phyloP scores from a whole-genome alignment of 305 asterid species.

The Fraxinus baroniana region DNA sequence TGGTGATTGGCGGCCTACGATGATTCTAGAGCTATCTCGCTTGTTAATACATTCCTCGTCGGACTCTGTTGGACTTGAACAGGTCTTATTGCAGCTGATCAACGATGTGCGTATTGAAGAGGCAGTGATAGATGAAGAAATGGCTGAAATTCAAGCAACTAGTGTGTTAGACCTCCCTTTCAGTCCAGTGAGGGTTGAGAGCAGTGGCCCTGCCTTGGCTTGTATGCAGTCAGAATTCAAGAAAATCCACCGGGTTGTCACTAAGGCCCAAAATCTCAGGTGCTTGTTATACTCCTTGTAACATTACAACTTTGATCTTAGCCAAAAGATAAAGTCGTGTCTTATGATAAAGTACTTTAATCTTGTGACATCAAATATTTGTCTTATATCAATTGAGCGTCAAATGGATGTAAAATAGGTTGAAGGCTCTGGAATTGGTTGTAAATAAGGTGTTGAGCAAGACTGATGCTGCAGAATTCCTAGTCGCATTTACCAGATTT shows the following conservation, averaged over 20 bases:
- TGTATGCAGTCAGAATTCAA: slow-evolving; percentile 50
- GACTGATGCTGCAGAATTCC: slow-evolving; percentile 79
- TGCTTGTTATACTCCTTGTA: slow-evolving; percentile 2
- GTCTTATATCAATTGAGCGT: neutral
- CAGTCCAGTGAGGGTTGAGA: slow-evolving; percentile 31
- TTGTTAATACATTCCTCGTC: slow-evolving; percentile 38
- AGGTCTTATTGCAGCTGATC: slow-evolving; percentile 50
- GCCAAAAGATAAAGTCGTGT: neutral
- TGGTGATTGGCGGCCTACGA: slow-evolving; percentile 94
- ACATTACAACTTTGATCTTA: neutral
- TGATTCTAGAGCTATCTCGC: slow-evolving; percentile 58
- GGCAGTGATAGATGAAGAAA: slow-evolving; percentile 83
- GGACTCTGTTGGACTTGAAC: slow-evolving; percentile 44
- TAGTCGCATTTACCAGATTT: slow-evolving; percentile 64
- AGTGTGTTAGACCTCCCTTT: slow-evolving; percentile 75
- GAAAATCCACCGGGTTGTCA: slow-evolving; percentile 62
- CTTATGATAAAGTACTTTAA: neutral
- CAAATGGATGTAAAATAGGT: slow-evolving; percentile 33
- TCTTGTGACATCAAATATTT: neutral
- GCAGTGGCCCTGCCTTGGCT: slow-evolving; percentile 28
- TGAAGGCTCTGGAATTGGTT: slow-evolving; percentile 59
- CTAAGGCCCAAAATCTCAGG: slow-evolving; percentile 77
- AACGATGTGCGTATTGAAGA: slow-evolving; percentile 72
- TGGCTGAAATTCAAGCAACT: slow-evolving; percentile 78
- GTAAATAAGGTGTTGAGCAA: slow-evolving; percentile 65